Evolutionary conservation across 106 monocot species (phyloP).

Genomic region (Iris macrosiphon): DNA sequence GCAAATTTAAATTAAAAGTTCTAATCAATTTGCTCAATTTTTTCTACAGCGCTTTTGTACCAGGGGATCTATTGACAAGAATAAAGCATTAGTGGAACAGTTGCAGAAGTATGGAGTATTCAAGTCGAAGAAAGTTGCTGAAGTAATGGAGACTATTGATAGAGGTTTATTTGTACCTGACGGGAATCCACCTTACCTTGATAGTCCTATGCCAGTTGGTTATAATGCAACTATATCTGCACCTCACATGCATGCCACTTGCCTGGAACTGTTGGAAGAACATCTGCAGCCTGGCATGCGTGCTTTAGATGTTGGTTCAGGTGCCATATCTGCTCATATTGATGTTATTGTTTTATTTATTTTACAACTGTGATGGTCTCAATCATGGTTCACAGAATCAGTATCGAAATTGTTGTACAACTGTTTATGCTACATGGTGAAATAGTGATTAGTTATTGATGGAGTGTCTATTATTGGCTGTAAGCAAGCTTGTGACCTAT

Average conservation of each 20-base stretch:
- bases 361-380: neutral
- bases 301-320: constrained; percentile 91
- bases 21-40: no score
- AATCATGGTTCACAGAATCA: no score
- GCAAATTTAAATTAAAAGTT: neutral
- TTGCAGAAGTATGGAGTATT: constrained; percentile 48
- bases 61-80: constrained; percentile 42
- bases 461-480: no score
- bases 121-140: constrained; percentile 59
- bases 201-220: constrained; percentile 83
- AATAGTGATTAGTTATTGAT: no score
- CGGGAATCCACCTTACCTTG: constrained; percentile 45
- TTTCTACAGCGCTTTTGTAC: constrained; percentile 42
- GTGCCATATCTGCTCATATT: constrained; percentile 14
- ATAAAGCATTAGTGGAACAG: constrained; percentile 53
- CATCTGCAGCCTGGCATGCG: constrained; percentile 79
- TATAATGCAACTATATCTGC: constrained; percentile 94
- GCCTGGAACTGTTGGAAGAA: constrained; percentile 65
- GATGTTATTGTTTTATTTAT: neutral
- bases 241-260: constrained; percentile 87
- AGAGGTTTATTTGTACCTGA: constrained; percentile 70
- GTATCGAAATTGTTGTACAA: no score
- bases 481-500: no score
- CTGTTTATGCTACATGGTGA: no score
- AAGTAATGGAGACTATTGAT: constrained; percentile 80